Conservation (phyloP, 1,284 basidiomycete genomes). For the Leccinum solheimii region DNA sequence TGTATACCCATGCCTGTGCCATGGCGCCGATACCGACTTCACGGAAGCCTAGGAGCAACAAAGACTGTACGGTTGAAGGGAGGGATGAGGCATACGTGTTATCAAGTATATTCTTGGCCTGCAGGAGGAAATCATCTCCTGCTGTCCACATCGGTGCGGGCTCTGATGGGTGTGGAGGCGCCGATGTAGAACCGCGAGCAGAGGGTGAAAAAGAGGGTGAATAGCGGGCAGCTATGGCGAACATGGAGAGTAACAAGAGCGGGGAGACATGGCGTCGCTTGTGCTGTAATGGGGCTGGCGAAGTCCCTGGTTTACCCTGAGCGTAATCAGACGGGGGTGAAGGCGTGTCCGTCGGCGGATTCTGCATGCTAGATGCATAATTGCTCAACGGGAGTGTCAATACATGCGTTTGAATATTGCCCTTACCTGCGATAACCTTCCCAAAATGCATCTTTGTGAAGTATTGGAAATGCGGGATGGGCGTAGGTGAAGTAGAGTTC, state of each 20-base stretch:
- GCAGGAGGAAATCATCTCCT: constrained; percentile 71
- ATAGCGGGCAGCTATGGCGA: constrained; percentile 74
- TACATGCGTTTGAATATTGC: background rate
- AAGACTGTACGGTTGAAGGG: constrained; percentile 72
- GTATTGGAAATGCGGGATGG: constrained; percentile 70
- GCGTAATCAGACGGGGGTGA: constrained; percentile 34
- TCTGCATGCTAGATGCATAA: constrained; percentile 23
- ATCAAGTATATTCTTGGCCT: constrained; percentile 71
- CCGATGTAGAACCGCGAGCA: constrained; percentile 35
- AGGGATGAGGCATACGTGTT: constrained; percentile 61
- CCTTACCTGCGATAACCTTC: constrained; percentile 54
- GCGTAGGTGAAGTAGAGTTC: constrained; percentile 79
- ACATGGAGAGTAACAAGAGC: constrained; percentile 75
- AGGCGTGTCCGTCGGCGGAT: constrained; percentile 26
- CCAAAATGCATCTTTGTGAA: constrained; percentile 71
- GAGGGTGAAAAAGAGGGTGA: constrained; percentile 45
- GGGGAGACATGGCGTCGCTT: constrained; percentile 53
- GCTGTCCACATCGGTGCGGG: constrained; percentile 76
- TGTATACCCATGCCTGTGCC: constrained; percentile 82
- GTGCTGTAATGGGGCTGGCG: constrained; percentile 40
- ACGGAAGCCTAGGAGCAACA: constrained; percentile 77
- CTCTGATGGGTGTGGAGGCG: constrained; percentile 44
- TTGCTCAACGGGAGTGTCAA: background rate
- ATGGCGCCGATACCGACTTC: constrained; percentile 87
- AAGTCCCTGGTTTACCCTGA: constrained; percentile 27